Conservation (phyloP, 176 grass and related monocot genomes). For the Eragrostis nindensis region DNA sequence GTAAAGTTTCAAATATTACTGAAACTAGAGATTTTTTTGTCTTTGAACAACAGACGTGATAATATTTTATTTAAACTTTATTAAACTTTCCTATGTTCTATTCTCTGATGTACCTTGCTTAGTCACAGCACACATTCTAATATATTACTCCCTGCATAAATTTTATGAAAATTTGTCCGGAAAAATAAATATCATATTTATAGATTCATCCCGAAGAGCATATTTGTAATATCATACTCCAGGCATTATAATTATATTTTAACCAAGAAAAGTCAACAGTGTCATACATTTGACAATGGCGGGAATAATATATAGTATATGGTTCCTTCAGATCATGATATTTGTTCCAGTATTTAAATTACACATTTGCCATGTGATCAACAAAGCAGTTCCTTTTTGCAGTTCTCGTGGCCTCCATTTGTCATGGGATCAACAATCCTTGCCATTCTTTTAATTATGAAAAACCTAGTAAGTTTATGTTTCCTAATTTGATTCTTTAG, state of each 20-base stretch:
- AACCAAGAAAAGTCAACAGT: no score
- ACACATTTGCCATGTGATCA: conserved; percentile 23
- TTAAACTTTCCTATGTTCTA: conserved; percentile 1
- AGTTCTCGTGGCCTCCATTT: conserved; percentile 96
- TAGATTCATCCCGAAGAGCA: no score
- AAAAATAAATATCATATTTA: no score
- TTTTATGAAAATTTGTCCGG: no score
- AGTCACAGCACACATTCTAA: conserved; percentile 22
- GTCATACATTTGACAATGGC: no score
- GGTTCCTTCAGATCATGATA: conserved; percentile 24
- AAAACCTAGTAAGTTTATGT: conserved; percentile 65
- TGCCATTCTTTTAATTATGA: conserved; percentile 80
- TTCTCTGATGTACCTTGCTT: neutral
- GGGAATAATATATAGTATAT: neutral
- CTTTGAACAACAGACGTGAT: neutral
- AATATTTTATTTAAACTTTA: neutral
- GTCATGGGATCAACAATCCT: conserved; percentile 86
- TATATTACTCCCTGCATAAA: neutral
- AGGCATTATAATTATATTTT: no score
- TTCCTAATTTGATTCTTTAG: conserved; percentile 1
- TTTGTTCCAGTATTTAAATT: neutral
- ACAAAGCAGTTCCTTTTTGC: conserved; percentile 46
- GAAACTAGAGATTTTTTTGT: neutral
- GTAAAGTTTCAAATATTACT: no score
- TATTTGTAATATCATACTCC: no score